Evolutionary conservation across 352 stramenopile genomes (phyloP), one percentile per base, ranked within the genome.

Genomic region (Phytopythium kandeliae): DNA sequence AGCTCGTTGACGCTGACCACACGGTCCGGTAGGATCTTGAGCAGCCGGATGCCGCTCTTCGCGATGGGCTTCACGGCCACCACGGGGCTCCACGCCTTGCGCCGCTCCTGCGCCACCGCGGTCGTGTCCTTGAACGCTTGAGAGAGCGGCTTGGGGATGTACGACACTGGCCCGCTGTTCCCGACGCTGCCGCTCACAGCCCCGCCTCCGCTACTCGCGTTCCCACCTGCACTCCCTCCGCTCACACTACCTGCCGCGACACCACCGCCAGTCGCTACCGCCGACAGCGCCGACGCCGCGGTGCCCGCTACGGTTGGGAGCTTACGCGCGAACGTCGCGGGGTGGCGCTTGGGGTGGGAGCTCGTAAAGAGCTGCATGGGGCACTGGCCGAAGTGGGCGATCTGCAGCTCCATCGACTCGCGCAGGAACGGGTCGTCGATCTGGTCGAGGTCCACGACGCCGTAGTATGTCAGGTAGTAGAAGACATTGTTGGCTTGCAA

Each of bases 321-420:
- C 19, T 30, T 47, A 26, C 62, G 55, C 13, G 47, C 25, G 47
- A 71, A 67, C 9, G 61, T 57, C 1, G 44, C 36, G n/a, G 62
- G 57, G 41, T 71, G 67, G 22, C 89, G 74, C 21, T 76, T 74
- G 3, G 82, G 86, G 43, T 97, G 90, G 9, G 81, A 67, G 9
- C 59, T 74, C 13, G 55, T 62, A 43, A 97, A 97, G 10, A 98
- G 73, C 57, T 99, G 96, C 78, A 97, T 95, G 1, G 97, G 97
- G 38, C 92, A 98, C 66, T 99, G 97, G 3, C 97, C 97, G 70
- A 99, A 99, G 69, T 99, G 96, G 4, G 93, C 90, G 53, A 99
- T 99, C 73, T 99, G 97, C 34, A 98, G 68, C 69, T 98, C 92
- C 65, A 97, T 98, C 16, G 95, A 96, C 33, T 97, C 90, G 40